Percentiles rank a stretch among this genome's conserved stretches.
These are phyloP conservation scores for Pythium pyrilobum DNA, from an alignment of 352 stramenopile species.

Conservation along the genomic window DNA sequence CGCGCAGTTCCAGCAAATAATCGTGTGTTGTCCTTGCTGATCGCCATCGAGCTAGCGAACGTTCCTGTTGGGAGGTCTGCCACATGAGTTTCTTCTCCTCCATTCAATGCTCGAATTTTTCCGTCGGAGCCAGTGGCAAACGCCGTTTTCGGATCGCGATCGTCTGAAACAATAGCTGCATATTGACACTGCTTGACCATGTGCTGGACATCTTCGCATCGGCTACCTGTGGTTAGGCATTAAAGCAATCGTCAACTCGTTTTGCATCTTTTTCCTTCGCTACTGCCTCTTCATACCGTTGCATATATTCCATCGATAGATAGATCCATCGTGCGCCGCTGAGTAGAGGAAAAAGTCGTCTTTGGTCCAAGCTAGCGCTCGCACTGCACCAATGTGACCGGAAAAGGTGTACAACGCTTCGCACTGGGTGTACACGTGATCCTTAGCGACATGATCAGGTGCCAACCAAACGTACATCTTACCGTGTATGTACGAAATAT, in stretches of 20 bases:
- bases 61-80: conserved; percentile 39
- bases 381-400: conserved; percentile 75
- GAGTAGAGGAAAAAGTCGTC: conserved; percentile 80
- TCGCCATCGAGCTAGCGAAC: conserved; percentile 45
- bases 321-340: conserved; percentile 65
- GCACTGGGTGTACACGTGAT: conserved; percentile 21
- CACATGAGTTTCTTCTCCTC: conserved; percentile 49
- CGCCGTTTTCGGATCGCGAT: conserved; percentile 38
- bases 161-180: conserved; percentile 45
- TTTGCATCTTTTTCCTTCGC: no score
- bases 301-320: conserved; percentile 74
- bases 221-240: conserved; percentile 23
- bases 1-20: conserved; percentile 64
- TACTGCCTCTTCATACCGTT: conserved; percentile 13
- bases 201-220: conserved; percentile 71
- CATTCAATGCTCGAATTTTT: conserved; percentile 58
- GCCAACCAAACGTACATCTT: not conserved
- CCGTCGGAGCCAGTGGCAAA: conserved; percentile 58
- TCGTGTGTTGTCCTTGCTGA: conserved; percentile 52
- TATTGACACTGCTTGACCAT: conserved; percentile 79
- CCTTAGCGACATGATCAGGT: not conserved
- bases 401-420: conserved; percentile 66
- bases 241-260: not conserved
- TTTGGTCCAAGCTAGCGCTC: conserved; percentile 52
- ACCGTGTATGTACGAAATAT: conserved; percentile 68